These are phyloP conservation scores for Diospyros lotus DNA, from an alignment of 148 eudicot species.

Conservation along the genomic window DNA sequence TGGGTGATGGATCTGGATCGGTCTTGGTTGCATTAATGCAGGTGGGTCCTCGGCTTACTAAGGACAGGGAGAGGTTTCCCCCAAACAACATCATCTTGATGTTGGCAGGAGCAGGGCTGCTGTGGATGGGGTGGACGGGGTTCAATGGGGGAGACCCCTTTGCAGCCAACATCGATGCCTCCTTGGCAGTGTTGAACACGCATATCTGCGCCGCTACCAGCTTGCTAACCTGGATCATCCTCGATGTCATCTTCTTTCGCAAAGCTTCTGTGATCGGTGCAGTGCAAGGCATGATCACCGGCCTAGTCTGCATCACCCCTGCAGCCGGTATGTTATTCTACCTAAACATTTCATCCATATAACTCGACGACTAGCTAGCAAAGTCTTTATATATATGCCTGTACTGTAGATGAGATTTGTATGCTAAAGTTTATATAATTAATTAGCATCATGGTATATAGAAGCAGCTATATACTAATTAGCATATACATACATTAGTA, in stretches of 20 bases:
- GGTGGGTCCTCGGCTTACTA: slow-evolving; percentile 31
- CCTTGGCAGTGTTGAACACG: slow-evolving; percentile 30
- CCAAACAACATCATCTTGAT: slow-evolving; percentile 33
- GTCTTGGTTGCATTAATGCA: neutral
- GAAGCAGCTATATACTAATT: no score
- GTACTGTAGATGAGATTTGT: no score
- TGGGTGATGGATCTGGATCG: no score
- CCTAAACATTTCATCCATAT: neutral
- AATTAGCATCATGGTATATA: no score
- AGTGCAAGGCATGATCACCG: slow-evolving; percentile 40
- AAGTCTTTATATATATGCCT: no score
- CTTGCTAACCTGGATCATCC: slow-evolving; percentile 27
- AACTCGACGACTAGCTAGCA: no score
- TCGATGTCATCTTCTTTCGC: slow-evolving; percentile 21
- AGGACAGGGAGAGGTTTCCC: slow-evolving; percentile 33
- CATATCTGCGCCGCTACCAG: slow-evolving; percentile 29
- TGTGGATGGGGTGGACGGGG: slow-evolving; percentile 39
- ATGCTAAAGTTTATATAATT: no score
- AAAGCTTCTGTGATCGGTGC: slow-evolving; percentile 32
- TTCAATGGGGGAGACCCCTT: slow-evolving; percentile 35
- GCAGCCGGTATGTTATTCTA: slow-evolving; percentile 23
- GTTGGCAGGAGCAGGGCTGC: slow-evolving; percentile 31
- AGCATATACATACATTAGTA: no score
- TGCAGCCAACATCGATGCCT: slow-evolving; percentile 23
- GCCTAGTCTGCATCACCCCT: slow-evolving; percentile 33